phyloP scores from a whole-genome alignment of 805 yeast genomes.

The Suhomyces sp. region DNA sequence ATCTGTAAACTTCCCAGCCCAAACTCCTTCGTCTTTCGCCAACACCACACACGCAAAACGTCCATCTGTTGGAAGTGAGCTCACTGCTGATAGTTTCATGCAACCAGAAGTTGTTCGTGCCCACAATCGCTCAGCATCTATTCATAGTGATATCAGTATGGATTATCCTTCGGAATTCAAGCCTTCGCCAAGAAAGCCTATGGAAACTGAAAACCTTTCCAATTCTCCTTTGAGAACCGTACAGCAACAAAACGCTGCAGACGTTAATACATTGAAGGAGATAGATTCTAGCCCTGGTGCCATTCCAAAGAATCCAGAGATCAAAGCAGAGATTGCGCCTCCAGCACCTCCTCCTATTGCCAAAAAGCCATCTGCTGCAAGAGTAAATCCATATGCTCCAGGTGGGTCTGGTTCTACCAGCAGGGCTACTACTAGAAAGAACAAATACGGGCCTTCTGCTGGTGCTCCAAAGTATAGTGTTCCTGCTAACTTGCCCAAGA shows the following conservation, averaged over 20 bases:
- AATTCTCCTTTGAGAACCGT: not conserved
- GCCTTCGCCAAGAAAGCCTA: slow-evolving; percentile 8
- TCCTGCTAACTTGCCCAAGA: slow-evolving; percentile 6
- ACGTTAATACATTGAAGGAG: not conserved
- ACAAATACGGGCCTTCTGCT: slow-evolving; percentile 27
- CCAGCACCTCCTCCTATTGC: slow-evolving; percentile 15
- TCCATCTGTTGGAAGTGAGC: slow-evolving; percentile 19
- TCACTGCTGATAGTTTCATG: slow-evolving; percentile 18
- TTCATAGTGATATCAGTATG: slow-evolving; percentile 31
- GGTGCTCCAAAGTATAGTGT: slow-evolving; percentile 8
- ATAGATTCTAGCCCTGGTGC: not conserved
- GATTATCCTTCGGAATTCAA: slow-evolving; percentile 30
- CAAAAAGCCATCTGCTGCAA: slow-evolving; percentile 4
- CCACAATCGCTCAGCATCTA: slow-evolving; percentile 25
- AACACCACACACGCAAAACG: slow-evolving; percentile 12
- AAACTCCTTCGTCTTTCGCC: slow-evolving; percentile 1
- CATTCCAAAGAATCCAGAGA: not conserved
- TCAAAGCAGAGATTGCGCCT: not conserved
- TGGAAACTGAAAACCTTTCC: not conserved
- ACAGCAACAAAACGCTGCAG: not conserved
- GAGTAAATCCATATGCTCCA: slow-evolving; percentile 40
- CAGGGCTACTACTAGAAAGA: slow-evolving; percentile 14
- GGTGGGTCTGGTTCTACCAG: slow-evolving; percentile 2
- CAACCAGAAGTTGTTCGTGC: slow-evolving; percentile 11
- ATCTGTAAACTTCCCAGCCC: slow-evolving; percentile 16